phyloP scores from a whole-genome alignment of 768 basidiomycete species.

The Porphyrellus cyaneotinctus region DNA sequence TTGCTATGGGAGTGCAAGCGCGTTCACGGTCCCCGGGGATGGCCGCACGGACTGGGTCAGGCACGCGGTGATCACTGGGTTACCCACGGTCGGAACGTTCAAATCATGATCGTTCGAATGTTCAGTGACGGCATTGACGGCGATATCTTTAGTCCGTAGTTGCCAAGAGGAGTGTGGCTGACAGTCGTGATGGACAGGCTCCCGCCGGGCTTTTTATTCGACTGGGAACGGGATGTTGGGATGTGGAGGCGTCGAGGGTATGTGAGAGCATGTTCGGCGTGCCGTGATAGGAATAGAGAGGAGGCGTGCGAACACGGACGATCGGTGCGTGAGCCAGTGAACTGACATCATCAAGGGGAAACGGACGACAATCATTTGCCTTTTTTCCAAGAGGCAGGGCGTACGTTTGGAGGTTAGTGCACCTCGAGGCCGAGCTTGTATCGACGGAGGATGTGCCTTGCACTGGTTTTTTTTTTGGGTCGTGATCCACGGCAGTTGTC shows the following conservation, averaged over 20 bases:
- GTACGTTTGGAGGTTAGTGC: not conserved
- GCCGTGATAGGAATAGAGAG: not conserved
- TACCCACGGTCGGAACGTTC: constrained; percentile 5
- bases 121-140: constrained; percentile 11
- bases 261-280: not conserved
- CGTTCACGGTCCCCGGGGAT: constrained; percentile 5
- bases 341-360: constrained; percentile 5
- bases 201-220: not conserved
- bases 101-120: constrained; percentile 1
- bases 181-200: constrained; percentile 5
- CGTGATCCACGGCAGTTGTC: not conserved
- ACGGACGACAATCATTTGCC: constrained; percentile 17
- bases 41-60: constrained; percentile 1
- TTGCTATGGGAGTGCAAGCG: no score
- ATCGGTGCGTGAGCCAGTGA: no score
- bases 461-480: not conserved
- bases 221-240: not conserved
- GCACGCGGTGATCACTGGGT: not conserved
- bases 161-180: constrained; percentile 8
- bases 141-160: constrained; percentile 1
- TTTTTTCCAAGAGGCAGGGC: constrained; percentile 4
- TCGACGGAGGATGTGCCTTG: not conserved
- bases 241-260: not conserved
- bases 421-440: not conserved
- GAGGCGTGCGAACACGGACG: no score